Evolutionary conservation across 2,329 filamentous ascomycete species (phyloP), one percentile per base, ranked within the genome.

Genomic region (Colletotrichum shisoi): DNA sequence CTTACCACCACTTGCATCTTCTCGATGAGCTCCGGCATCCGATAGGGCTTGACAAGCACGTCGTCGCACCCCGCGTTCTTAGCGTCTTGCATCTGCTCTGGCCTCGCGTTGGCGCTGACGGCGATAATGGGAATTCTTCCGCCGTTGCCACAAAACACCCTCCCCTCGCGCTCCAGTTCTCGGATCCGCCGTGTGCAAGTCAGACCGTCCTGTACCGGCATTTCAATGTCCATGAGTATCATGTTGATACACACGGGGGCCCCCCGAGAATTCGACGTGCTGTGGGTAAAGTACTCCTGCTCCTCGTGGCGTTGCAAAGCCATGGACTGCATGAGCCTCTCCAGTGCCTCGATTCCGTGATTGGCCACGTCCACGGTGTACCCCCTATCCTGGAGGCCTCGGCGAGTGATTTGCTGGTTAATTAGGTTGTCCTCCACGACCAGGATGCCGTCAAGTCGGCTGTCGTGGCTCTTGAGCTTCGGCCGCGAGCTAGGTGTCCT

Each of bases 151-250:
- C 76, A 77, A 48, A 79, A 75, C 4, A 89, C 79, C 68, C 81
- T 80, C 9, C 85, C 85, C 40, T 81, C 76, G 46, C 76, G 77
- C 74, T 91, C 87, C 63, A 90, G 76, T 68, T 86, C 82, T 17
- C 90, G 83, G 62, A 93, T 91, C 49, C 83, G 82, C 39, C 82
- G 81, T 13, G 88, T 89, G 73, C 89, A 90, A 1, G 87, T 86
- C 63, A 90, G 78, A 0, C 90, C 90, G 71, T 92, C 89, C 81
- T 90, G 89, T 17, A 91, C 78, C 1, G 90, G 90, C 90, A 92
- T 92, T 73, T 92, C 89, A 71, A 91, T 87, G 72, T 92, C 90
- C 90, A 92, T 92, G 21, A 92, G 80, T 19, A 92, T 85, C 4
- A 91, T 80, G 57, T 85, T 85, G 27, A 90, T 77, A 1, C 80